Percentiles rank a stretch among this genome's conserved stretches.
Evolutionary conservation across 306 rosid species (phyloP).

Genomic region (Abrus pulchellus): DNA sequence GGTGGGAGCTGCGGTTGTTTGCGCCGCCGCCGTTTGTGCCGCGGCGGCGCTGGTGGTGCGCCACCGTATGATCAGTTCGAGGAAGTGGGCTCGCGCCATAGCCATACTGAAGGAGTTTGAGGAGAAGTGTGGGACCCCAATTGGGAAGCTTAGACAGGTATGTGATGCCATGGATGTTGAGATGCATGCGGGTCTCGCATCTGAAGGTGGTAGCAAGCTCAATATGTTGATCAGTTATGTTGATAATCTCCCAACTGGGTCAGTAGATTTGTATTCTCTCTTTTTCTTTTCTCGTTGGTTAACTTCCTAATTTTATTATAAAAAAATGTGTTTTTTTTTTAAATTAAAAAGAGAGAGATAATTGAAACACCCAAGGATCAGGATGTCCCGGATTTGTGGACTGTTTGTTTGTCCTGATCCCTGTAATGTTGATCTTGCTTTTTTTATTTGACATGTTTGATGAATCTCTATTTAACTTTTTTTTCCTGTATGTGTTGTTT

Average conservation of each 20-base stretch:
- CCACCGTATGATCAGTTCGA: slow-evolving; percentile 69
- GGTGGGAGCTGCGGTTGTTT: slow-evolving; percentile 78
- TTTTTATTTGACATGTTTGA: slow-evolving; percentile 21
- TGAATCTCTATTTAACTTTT: neutral
- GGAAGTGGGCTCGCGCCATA: slow-evolving; percentile 75
- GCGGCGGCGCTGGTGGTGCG: slow-evolving; percentile 91
- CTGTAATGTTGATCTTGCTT: slow-evolving; percentile 5
- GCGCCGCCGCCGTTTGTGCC: slow-evolving; percentile 83
- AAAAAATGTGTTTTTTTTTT: neutral
- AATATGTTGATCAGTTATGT: slow-evolving; percentile 97
- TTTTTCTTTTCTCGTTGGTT: neutral
- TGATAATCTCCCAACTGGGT: slow-evolving; percentile 98
- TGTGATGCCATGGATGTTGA: slow-evolving; percentile 96
- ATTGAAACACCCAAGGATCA: slow-evolving; percentile 13
- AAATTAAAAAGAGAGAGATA: neutral
- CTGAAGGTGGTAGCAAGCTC: slow-evolving; percentile 98
- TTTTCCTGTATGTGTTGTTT: neutral
- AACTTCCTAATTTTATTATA: neutral
- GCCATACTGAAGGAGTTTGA: slow-evolving; percentile 81
- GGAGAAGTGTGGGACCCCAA: slow-evolving; percentile 81
- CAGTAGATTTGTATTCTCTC: slow-evolving; percentile 30
- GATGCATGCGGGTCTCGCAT: slow-evolving; percentile 99
- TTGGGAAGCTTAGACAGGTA: slow-evolving; percentile 77
- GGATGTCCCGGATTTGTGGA: slow-evolving; percentile 17
- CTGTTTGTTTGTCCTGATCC: neutral